Conservation (phyloP, 108 stramenopile genomes). For the Schizochytrium sp. region DNA sequence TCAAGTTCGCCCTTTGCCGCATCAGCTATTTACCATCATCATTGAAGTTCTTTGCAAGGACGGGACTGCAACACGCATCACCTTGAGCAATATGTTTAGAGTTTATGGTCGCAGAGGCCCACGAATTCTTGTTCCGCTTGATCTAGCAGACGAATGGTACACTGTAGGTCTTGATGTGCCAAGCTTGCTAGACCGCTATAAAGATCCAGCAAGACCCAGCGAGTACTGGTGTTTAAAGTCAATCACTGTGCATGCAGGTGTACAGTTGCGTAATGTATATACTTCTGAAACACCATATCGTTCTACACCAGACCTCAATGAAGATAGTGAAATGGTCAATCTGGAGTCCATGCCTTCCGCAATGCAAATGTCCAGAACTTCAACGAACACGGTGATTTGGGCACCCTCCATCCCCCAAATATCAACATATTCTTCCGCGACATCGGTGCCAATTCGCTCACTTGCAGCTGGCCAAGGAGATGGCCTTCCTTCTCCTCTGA, state of each 20-base stretch:
- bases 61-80: slow-evolving; percentile 9
- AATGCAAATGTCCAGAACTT: slow-evolving; percentile 16
- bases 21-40: slow-evolving; percentile 36
- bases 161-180: slow-evolving; percentile 38
- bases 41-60: slow-evolving; percentile 33
- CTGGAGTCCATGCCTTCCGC: slow-evolving; percentile 8
- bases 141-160: slow-evolving; percentile 57
- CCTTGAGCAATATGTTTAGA: slow-evolving; percentile 54
- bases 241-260: not conserved
- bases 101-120: not conserved
- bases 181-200: not conserved
- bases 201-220: slow-evolving; percentile 10
- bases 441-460: slow-evolving; percentile 3
- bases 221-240: slow-evolving; percentile 55
- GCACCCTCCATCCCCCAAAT: slow-evolving; percentile 22
- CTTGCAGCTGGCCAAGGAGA: not conserved
- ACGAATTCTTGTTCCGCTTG: slow-evolving; percentile 20
- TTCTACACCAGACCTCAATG: not conserved
- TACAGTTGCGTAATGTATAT: slow-evolving; percentile 36
- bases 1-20: slow-evolving; percentile 41
- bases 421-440: not conserved
- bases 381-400: not conserved
- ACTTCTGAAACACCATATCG: slow-evolving; percentile 39
- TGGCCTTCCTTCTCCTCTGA: not conserved
- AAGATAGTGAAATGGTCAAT: slow-evolving; percentile 20